A percentile compares a stretch with the other conserved stretches of the same genome.
Conservation (phyloP, 1,139 yeast genomes). For the Hyphopichia buzzinii region DNA sequence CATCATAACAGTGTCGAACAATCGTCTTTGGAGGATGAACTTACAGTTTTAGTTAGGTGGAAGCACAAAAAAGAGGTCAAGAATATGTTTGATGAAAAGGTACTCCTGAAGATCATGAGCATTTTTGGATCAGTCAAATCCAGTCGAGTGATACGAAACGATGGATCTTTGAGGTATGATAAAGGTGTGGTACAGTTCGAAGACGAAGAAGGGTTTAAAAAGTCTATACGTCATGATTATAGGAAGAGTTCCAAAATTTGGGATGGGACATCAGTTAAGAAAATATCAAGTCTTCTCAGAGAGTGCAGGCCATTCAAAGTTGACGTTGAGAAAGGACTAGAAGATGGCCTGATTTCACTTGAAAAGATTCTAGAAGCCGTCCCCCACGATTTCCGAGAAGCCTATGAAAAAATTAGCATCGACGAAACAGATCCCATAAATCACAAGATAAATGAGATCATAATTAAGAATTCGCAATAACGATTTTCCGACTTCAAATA, state of each 20-base stretch:
- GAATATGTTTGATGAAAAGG: conserved; percentile 27
- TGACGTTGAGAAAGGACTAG: no score
- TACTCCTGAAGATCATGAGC: conserved; percentile 39
- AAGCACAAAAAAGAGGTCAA: conserved; percentile 38
- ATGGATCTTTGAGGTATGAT: conserved; percentile 29
- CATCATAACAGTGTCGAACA: no score
- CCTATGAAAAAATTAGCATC: not conserved
- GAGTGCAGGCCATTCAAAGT: conserved; percentile 26
- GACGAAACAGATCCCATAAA: not conserved
- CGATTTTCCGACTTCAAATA: no score
- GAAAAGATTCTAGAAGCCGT: no score
- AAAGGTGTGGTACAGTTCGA: conserved; percentile 36
- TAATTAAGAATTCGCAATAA: no score
- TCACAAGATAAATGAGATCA: no score
- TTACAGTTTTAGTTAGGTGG: conserved; percentile 35
- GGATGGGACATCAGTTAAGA: conserved; percentile 47
- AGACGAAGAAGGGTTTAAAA: conserved; percentile 20
- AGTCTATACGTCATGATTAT: conserved; percentile 44
- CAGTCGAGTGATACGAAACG: conserved; percentile 13
- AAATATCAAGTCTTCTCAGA: conserved; percentile 46
- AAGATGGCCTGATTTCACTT: no score
- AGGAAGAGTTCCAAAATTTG: conserved; percentile 39
- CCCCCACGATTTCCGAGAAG: not conserved
- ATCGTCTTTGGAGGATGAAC: no score
- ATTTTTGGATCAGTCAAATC: conserved; percentile 42